Percentiles rank a stretch among this genome's conserved stretches.
Conservation (phyloP, 352 stramenopile genomes). For the Globisporangium polare region DNA sequence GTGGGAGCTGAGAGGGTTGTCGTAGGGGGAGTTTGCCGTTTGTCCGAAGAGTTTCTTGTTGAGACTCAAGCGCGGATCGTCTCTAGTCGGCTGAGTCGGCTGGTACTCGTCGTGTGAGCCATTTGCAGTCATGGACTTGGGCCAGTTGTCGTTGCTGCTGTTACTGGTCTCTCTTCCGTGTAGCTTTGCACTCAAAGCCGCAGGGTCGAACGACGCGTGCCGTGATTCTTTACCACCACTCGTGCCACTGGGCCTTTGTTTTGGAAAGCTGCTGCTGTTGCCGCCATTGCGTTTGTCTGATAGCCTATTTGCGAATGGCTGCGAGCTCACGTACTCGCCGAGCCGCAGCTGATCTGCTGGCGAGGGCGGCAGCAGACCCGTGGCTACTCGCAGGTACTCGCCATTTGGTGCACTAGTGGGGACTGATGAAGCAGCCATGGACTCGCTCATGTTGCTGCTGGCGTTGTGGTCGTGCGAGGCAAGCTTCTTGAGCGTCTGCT, state of each 20-base stretch:
- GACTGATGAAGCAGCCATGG: neutral
- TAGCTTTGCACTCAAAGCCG: slow-evolving; percentile 14
- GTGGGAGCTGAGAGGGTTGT: neutral
- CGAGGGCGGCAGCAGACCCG: slow-evolving; percentile 9
- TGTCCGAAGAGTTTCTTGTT: slow-evolving; percentile 29
- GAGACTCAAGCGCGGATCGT: slow-evolving; percentile 18
- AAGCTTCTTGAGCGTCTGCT: slow-evolving; percentile 65
- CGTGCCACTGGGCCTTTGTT: neutral
- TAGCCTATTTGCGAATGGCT: slow-evolving; percentile 4
- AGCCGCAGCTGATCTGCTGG: slow-evolving; percentile 22
- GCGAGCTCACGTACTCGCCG: slow-evolving; percentile 16
- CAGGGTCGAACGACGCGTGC: slow-evolving; percentile 22
- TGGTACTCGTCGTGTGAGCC: neutral
- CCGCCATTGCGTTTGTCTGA: neutral
- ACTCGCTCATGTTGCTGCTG: neutral
- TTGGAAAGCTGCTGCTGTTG: slow-evolving; percentile 1
- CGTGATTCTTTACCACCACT: neutral
- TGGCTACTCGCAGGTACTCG: slow-evolving; percentile 30
- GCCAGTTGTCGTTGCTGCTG: slow-evolving; percentile 4
- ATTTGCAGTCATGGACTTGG: slow-evolving; percentile 17
- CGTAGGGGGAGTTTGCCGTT: neutral
- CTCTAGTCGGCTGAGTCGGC: neutral
- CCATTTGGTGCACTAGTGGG: neutral
- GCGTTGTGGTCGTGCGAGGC: slow-evolving; percentile 30
- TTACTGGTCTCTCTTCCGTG: slow-evolving; percentile 5